Evolutionary conservation across 306 rosid genomes (phyloP).

Genomic region (Begonia peltatifolia): DNA sequence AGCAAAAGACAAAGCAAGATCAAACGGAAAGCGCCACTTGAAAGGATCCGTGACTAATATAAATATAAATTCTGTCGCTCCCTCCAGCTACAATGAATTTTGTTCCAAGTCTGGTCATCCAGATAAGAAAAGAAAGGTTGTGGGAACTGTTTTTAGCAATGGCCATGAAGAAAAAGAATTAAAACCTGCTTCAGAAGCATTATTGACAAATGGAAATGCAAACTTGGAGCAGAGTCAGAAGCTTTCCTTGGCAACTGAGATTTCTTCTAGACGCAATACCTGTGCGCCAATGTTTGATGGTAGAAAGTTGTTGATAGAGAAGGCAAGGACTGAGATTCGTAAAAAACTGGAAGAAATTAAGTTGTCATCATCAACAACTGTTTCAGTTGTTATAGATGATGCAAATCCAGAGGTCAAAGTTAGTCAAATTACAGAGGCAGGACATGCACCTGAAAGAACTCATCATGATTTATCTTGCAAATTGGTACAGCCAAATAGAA

Average conservation of each 20-base stretch:
- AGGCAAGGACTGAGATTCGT: slow-evolving; percentile 62
- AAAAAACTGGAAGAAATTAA: slow-evolving; percentile 52
- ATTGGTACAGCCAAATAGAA: slow-evolving; percentile 30
- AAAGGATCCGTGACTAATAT: slow-evolving; percentile 25
- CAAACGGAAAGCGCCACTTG: slow-evolving; percentile 35
- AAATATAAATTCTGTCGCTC: slow-evolving; percentile 27
- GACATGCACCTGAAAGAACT: slow-evolving; percentile 21
- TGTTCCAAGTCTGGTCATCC: slow-evolving; percentile 31
- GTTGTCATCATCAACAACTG: slow-evolving; percentile 37
- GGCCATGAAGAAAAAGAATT: slow-evolving; percentile 38
- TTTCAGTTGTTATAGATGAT: background rate
- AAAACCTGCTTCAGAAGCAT: slow-evolving; percentile 34
- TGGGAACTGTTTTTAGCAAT: slow-evolving; percentile 36
- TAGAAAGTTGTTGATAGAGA: slow-evolving; percentile 74
- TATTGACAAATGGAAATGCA: slow-evolving; percentile 45
- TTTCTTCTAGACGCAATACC: slow-evolving; percentile 28
- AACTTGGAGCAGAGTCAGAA: slow-evolving; percentile 34
- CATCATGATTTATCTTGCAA: slow-evolving; percentile 24
- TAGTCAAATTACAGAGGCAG: slow-evolving; percentile 22
- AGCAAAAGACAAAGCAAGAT: slow-evolving; percentile 42
- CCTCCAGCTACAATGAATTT: slow-evolving; percentile 24
- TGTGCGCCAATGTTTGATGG: slow-evolving; percentile 73
- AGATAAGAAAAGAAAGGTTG: slow-evolving; percentile 63
- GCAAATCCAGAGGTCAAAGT: slow-evolving; percentile 24
- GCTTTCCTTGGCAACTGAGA: slow-evolving; percentile 28